Base-by-base conservation (phyloP, 2,329 filamentous ascomycete genomes). In the Colletotrichum musicola region DNA sequence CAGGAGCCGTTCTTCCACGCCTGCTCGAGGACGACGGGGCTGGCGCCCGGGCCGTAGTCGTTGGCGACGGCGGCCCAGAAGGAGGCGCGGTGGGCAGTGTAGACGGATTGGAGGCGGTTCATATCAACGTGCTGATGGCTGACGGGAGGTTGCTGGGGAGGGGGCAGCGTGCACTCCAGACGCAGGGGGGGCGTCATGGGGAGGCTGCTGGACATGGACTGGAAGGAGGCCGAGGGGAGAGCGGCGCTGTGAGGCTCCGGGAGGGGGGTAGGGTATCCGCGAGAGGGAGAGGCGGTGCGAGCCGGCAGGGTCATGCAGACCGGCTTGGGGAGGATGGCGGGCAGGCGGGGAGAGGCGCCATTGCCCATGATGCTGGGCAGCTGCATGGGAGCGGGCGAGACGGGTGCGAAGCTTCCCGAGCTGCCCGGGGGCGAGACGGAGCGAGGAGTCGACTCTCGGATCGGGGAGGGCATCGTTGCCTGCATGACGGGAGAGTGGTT, bases 21-120 rank as follows among this genome's bases (percentile, higher is more conserved):
- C 76, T 91, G 89, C 80, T 93, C 92, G 20, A 94, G 83, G 40
- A 89, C 83, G 14, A 85, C 83, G 1, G 91, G 88, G 56, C 88
- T 90, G 1, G 85, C 84, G 40, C 89, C 87, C 14, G 82, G 78
- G 61, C 92, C 92, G 75, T 95, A 95, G 74, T 94, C 91, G 27
- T 87, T 82, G 35, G 92, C 92, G 42, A 95, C 86, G 55, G 87
- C 85, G 40, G 87, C 84, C 92, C 93, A 95, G 81, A 95, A 95
- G 9, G 88, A 86, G 58, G 86, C 83, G 50, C 91, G 89, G 79
- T 93, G 92, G 7, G 87, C 82, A 60, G 89, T 86, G 79, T 95
- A 95, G 72, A 94, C 88, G 69, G 87, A 84, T 55, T 89, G 87
- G 25, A 95, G 89, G 55, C 91, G 90, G 30, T 86, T 82, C 74